phyloP scores from a whole-genome alignment of 192 early-diverging fungal species.

The Piromyces sp. region DNA sequence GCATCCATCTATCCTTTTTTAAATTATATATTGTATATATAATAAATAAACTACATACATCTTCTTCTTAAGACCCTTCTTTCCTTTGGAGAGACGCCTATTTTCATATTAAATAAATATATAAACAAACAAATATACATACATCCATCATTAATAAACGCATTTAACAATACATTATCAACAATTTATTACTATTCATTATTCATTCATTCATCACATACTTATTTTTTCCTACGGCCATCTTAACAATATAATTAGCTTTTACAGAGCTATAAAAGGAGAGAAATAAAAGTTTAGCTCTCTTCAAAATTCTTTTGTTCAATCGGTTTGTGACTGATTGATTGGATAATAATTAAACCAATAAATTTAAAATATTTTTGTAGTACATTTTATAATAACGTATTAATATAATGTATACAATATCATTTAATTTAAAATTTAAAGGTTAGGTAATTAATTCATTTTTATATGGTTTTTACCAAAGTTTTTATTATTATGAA shows the following conservation, averaged over 20 bases:
- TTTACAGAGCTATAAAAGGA: not conserved
- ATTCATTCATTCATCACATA: not conserved
- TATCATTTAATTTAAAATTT: too few relatives aligned
- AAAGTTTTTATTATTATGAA: too few relatives aligned
- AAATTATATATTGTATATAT: constrained; percentile 8
- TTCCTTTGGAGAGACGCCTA: constrained; percentile 94
- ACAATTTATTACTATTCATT: not conserved
- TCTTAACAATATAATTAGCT: not conserved
- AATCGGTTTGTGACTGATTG: not conserved
- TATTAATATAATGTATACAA: too few relatives aligned
- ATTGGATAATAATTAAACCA: not conserved
- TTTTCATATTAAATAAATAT: not conserved
- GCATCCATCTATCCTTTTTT: constrained; percentile 22
- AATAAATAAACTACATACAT: constrained; percentile 43
- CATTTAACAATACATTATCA: not conserved
- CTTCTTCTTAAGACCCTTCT: constrained; percentile 99
- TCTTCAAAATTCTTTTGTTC: not conserved
- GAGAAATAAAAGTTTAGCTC: not conserved
- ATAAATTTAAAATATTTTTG: not conserved
- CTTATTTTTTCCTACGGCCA: not conserved
- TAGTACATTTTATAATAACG: too few relatives aligned
- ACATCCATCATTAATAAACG: not conserved
- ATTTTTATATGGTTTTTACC: too few relatives aligned
- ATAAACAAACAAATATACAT: too few relatives aligned
- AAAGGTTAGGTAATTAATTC: too few relatives aligned